phyloP scores from a whole-genome alignment of 2,329 filamentous ascomycete genomes.

The Aureobasidium sp. region DNA sequence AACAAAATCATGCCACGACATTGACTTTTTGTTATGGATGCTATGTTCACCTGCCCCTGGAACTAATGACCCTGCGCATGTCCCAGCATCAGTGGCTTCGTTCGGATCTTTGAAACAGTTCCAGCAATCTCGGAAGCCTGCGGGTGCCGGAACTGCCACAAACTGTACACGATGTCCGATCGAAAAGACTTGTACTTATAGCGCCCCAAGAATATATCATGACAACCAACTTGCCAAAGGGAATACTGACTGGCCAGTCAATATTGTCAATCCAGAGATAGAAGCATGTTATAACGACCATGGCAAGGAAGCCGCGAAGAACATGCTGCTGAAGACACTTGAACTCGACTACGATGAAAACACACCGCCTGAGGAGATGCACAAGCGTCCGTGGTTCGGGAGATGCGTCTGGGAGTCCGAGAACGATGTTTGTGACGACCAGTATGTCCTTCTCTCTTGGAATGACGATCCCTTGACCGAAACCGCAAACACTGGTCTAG shows the following conservation, averaged over 20 bases:
- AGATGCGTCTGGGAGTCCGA: slow-evolving; percentile 92
- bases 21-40: slow-evolving; percentile 88
- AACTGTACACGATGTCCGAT: slow-evolving; percentile 79
- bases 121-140: slow-evolving; percentile 65
- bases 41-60: slow-evolving; percentile 58
- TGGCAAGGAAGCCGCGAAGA: slow-evolving; percentile 42
- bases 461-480: slow-evolving; percentile 53
- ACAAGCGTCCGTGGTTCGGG: slow-evolving; percentile 62
- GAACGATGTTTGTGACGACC: slow-evolving; percentile 91
- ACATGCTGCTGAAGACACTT: slow-evolving; percentile 40
- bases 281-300: slow-evolving; percentile 56
- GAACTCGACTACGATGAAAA: slow-evolving; percentile 48
- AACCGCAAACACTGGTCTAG: background rate
- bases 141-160: slow-evolving; percentile 63
- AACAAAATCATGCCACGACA: slow-evolving; percentile 94
- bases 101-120: slow-evolving; percentile 72
- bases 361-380: slow-evolving; percentile 38
- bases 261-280: slow-evolving; percentile 85
- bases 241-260: slow-evolving; percentile 71
- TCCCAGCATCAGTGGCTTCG: slow-evolving; percentile 68
- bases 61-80: slow-evolving; percentile 48
- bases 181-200: slow-evolving; percentile 72
- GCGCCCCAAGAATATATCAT: slow-evolving; percentile 73
- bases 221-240: slow-evolving; percentile 58
- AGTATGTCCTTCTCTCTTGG: slow-evolving; percentile 82